These are phyloP conservation scores for Xylariaceae sp. DNA, from an alignment of 2,329 filamentous ascomycete species.

Conservation along the genomic window DNA sequence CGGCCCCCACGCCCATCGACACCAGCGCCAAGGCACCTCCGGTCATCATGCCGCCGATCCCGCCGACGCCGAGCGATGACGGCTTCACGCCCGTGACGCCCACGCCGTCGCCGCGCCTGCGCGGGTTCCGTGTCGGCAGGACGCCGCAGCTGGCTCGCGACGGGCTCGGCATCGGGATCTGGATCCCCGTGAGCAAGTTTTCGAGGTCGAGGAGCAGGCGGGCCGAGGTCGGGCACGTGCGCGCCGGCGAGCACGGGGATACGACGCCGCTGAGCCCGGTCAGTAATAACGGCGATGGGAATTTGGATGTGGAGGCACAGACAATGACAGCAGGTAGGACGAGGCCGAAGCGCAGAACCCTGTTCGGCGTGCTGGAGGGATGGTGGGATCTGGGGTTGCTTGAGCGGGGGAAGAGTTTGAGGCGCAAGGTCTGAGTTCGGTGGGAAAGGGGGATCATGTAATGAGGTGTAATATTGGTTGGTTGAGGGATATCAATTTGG, in stretches of 20 bases:
- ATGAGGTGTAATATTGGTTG: neutral
- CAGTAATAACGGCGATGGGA: neutral
- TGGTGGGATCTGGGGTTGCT: slow-evolving; percentile 59
- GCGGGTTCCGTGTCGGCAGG: slow-evolving; percentile 23
- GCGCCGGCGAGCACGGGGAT: slow-evolving; percentile 27
- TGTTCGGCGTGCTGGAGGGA: slow-evolving; percentile 52
- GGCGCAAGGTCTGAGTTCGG: slow-evolving; percentile 16
- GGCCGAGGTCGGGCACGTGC: slow-evolving; percentile 4
- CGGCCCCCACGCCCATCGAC: slow-evolving; percentile 19
- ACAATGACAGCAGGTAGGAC: slow-evolving; percentile 5
- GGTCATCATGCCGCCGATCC: slow-evolving; percentile 21
- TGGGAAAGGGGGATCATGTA: neutral
- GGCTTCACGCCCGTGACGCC: slow-evolving; percentile 36
- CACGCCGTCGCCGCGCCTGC: slow-evolving; percentile 23
- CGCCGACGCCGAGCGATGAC: slow-evolving; percentile 31
- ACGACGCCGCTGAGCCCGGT: slow-evolving; percentile 31
- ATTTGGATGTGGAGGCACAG: slow-evolving; percentile 9
- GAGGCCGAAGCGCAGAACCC: slow-evolving; percentile 48
- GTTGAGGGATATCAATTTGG: too few species aligned
- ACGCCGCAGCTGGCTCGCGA: slow-evolving; percentile 32
- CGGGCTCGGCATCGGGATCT: slow-evolving; percentile 34
- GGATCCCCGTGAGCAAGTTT: slow-evolving; percentile 30
- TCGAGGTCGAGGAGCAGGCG: slow-evolving; percentile 24
- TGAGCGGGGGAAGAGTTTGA: slow-evolving; percentile 44
- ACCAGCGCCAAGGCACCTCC: slow-evolving; percentile 13